A percentile compares a stretch with the other conserved stretches of the same genome.
These are phyloP conservation scores for Candida freyschussii DNA, from an alignment of 1,139 yeast genomes.

Conservation along the genomic window DNA sequence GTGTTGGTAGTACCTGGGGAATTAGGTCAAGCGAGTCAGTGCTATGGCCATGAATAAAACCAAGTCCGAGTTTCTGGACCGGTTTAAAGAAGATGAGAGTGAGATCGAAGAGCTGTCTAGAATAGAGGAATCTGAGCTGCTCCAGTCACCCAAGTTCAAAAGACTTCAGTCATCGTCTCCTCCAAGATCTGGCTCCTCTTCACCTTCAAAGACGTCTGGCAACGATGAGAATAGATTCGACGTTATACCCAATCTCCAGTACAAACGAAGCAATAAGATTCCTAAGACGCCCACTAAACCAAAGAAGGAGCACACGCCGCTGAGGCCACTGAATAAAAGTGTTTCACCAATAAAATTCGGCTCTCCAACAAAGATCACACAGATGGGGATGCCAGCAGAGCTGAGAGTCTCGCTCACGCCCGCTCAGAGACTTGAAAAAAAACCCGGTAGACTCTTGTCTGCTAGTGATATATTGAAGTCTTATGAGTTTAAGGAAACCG, in stretches of 20 bases:
- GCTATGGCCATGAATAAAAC: no score
- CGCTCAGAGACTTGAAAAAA: slow-evolving; percentile 46
- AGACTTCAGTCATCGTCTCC: slow-evolving; percentile 23
- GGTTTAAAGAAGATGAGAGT: slow-evolving; percentile 22
- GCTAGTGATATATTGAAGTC: slow-evolving; percentile 41
- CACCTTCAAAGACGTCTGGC: slow-evolving; percentile 16
- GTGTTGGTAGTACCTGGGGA: no score
- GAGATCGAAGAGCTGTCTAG: slow-evolving; percentile 20
- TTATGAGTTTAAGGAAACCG: slow-evolving; percentile 53
- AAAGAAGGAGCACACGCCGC: slow-evolving; percentile 6
- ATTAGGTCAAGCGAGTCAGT: no score
- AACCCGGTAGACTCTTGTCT: slow-evolving; percentile 29
- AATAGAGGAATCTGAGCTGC: slow-evolving; percentile 23
- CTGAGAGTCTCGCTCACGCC: slow-evolving; percentile 43
- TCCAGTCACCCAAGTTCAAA: slow-evolving; percentile 25
- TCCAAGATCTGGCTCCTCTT: slow-evolving; percentile 20
- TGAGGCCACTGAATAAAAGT: slow-evolving; percentile 10
- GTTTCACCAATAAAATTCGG: slow-evolving; percentile 7
- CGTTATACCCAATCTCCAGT: slow-evolving; percentile 20
- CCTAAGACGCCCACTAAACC: slow-evolving; percentile 22
- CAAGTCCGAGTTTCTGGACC: slow-evolving; percentile 20
- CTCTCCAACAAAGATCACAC: slow-evolving; percentile 16
- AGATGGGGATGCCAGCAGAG: slow-evolving; percentile 5
- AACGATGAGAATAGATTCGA: slow-evolving; percentile 17
- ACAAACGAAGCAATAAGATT: slow-evolving; percentile 9